phyloP scores from a whole-genome alignment of 2,329 filamentous ascomycete genomes.

The Pyrenophora graminea region DNA sequence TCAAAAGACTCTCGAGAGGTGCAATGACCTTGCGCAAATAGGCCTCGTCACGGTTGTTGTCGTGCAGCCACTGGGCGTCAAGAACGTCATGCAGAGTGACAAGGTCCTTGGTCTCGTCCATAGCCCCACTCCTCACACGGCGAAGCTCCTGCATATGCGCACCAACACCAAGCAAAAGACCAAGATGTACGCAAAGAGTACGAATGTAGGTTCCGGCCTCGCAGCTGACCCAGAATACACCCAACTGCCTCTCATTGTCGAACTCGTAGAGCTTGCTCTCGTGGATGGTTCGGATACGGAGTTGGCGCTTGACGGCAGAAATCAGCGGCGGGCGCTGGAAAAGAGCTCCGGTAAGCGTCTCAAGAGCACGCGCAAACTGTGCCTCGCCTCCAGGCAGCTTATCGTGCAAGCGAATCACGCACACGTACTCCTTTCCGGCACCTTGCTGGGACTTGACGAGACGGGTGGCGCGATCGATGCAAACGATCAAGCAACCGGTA shows the following conservation, averaged over 20 bases:
- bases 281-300: constrained; percentile 97
- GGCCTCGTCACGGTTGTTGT: constrained; percentile 93
- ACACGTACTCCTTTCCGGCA: constrained; percentile 98
- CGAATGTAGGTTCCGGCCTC: constrained; percentile 98
- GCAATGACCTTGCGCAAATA: constrained; percentile 90
- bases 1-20: constrained; percentile 89
- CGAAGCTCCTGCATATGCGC: constrained; percentile 98
- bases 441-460: constrained; percentile 99
- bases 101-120: constrained; percentile 87
- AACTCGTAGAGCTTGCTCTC: constrained; percentile 95
- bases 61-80: constrained; percentile 93
- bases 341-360: constrained; percentile 93
- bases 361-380: constrained; percentile 89
- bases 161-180: constrained; percentile 76
- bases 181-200: constrained; percentile 94
- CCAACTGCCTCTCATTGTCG: constrained; percentile 95
- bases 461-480: constrained; percentile 93
- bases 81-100: constrained; percentile 95
- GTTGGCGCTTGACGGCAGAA: constrained; percentile 96
- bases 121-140: constrained; percentile 89
- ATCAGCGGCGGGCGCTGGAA: constrained; percentile 98
- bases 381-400: constrained; percentile 91
- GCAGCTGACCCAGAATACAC: constrained; percentile 99
- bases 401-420: constrained; percentile 92
- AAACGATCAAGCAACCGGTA: constrained; percentile 92